Evolutionary conservation across 805 yeast genomes (phyloP).

Genomic region (Pichia nanzhaoensis): DNA sequence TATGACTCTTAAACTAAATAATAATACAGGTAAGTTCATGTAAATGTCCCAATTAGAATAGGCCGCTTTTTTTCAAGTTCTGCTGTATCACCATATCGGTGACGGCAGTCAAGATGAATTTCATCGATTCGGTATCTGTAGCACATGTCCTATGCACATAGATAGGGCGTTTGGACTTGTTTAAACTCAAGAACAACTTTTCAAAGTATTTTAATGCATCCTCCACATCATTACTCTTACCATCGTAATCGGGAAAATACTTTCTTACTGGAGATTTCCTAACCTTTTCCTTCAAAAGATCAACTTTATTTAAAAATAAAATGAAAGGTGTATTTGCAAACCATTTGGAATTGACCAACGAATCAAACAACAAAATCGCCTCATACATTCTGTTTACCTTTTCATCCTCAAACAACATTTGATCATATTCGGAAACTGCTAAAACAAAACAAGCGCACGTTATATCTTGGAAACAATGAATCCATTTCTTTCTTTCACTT

Average conservation of each 20-base stretch:
- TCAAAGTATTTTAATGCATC: slow-evolving; percentile 71
- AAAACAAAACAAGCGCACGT: slow-evolving; percentile 83
- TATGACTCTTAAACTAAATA: too few relatives aligned
- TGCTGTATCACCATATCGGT: slow-evolving; percentile 86
- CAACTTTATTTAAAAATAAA: slow-evolving; percentile 82
- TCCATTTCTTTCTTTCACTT: slow-evolving; percentile 95
- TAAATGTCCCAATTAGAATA: slow-evolving; percentile 35
- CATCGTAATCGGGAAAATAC: slow-evolving; percentile 74
- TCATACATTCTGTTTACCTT: slow-evolving; percentile 88
- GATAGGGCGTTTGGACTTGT: slow-evolving; percentile 62
- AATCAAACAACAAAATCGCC: slow-evolving; percentile 74
- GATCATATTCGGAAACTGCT: slow-evolving; percentile 90
- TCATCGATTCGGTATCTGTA: slow-evolving; percentile 84
- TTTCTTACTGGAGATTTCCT: slow-evolving; percentile 55
- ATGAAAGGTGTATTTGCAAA: slow-evolving; percentile 82
- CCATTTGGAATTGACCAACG: slow-evolving; percentile 81
- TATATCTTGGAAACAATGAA: slow-evolving; percentile 87
- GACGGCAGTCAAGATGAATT: slow-evolving; percentile 84
- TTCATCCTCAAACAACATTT: slow-evolving; percentile 83
- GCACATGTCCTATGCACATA: slow-evolving; percentile 95
- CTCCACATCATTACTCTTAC: slow-evolving; percentile 54
- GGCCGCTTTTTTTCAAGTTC: slow-evolving; percentile 71
- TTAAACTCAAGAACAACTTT: slow-evolving; percentile 53
- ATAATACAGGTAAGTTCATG: too few relatives aligned
- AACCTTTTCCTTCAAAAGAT: slow-evolving; percentile 69